Percentiles rank a stretch among this genome's conserved stretches.
Evolutionary conservation across 805 yeast species (phyloP).

Genomic region (Nakazawaea ambrosiae): DNA sequence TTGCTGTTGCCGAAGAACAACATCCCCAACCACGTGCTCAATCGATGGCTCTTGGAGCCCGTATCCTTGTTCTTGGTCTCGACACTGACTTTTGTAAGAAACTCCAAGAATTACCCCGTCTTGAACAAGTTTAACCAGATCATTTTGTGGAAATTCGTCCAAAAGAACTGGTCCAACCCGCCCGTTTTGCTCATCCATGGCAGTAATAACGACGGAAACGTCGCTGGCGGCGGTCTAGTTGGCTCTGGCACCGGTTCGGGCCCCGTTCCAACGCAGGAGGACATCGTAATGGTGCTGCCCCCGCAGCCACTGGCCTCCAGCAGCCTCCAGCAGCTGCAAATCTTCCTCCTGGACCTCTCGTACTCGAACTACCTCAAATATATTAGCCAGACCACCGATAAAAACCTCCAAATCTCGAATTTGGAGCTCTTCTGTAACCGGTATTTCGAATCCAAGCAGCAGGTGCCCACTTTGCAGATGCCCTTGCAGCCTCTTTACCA

Average conservation of each 20-base stretch:
- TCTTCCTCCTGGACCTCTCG: slow-evolving; percentile 20
- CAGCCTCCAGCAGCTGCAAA: not conserved
- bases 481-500: slow-evolving; percentile 72
- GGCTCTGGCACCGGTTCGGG: no score
- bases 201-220: no score
- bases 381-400: slow-evolving; percentile 14
- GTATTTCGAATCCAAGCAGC: slow-evolving; percentile 1
- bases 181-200: slow-evolving; percentile 48
- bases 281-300: no score
- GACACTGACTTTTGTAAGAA: slow-evolving; percentile 48
- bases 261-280: no score
- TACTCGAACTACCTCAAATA: slow-evolving; percentile 23
- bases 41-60: slow-evolving; percentile 67
- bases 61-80: slow-evolving; percentile 50
- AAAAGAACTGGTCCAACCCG: slow-evolving; percentile 31
- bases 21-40: slow-evolving; percentile 41
- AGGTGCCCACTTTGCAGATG: slow-evolving; percentile 18
- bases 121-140: slow-evolving; percentile 50
- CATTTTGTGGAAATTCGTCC: slow-evolving; percentile 35
- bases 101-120: slow-evolving; percentile 59
- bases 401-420: slow-evolving; percentile 21
- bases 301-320: slow-evolving; percentile 12
- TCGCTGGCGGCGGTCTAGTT: no score
- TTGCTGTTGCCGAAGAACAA: slow-evolving; percentile 62
- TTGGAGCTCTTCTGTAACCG: slow-evolving; percentile 20